A percentile compares a stretch with the other conserved stretches of the same genome.
phyloP scores from a whole-genome alignment of 257 asterid genomes.

The Solanum lignicaule region DNA sequence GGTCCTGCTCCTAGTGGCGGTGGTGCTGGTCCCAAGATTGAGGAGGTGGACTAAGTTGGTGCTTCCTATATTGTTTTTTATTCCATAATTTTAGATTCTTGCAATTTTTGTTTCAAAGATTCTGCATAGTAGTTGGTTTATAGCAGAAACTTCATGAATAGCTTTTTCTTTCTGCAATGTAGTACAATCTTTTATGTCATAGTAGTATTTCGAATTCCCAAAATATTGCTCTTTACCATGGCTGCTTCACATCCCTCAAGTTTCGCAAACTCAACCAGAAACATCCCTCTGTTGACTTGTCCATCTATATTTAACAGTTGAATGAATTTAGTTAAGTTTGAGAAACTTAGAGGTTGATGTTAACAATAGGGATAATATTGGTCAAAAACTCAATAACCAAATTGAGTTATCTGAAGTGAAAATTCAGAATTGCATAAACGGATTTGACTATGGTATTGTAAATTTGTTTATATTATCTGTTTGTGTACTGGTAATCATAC shows the following conservation, averaged over 20 bases:
- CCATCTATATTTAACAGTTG: not conserved
- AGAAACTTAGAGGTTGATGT: not conserved
- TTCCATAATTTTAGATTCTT: not conserved
- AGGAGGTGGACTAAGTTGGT: slow-evolving; percentile 61
- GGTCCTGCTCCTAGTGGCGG: slow-evolving; percentile 34
- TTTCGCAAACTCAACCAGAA: not conserved
- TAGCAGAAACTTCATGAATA: not conserved
- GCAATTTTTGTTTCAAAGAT: not conserved
- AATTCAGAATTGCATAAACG: not conserved
- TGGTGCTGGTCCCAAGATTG: slow-evolving; percentile 73
- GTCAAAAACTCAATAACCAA: not conserved
- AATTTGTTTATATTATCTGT: not conserved
- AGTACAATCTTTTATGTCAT: not conserved
- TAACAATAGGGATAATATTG: not conserved
- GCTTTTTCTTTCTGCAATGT: not conserved
- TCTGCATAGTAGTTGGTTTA: not conserved
- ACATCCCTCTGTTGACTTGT: not conserved
- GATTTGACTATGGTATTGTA: not conserved
- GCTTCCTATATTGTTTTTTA: not conserved
- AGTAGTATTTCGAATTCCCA: no score
- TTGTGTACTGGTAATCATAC: not conserved
- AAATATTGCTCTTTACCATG: not conserved
- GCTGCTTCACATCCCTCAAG: not conserved
- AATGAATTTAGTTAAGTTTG: not conserved
- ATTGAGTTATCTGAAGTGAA: not conserved